Base-by-base conservation (phyloP, 179 eudicot genomes). In the Beta lomatogona region DNA sequence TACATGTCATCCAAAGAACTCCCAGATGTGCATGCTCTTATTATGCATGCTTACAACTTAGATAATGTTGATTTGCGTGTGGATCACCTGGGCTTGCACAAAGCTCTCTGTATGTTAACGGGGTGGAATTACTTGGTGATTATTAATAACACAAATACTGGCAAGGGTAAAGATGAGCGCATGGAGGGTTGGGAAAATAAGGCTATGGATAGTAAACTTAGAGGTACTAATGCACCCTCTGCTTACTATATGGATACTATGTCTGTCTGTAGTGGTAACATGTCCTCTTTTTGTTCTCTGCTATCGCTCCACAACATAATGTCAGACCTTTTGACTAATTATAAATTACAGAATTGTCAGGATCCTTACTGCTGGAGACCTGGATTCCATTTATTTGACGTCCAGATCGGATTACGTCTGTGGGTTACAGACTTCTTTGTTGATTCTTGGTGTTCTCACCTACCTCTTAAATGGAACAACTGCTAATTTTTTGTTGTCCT, bases 1-100 rank as follows among this genome's bases (percentile, higher is more conserved):
- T 84, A 89, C 98, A 96, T 98, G 97, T 91, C 98, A 67, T 85
- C 97, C 67, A 91, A 93, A 88, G 92, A 89, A 73, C 91, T 94
- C 82, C 95, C 92, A 71, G 97, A 96, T 87, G 86, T 92, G 88
- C 99, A 95, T 89, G 79, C 85, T 80, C 97, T 94, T 86, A 82
- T 94, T 84, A 87, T 96, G 96, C 99, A 96, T 77, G 77, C 95
- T 21, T 92, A 91, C 97, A 84, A 86, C 93, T 83, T 94, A 75
- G 96, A 94, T 71, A 91, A 79, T 79, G 85, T 88, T 80, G 93
- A 91, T 70, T 80, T 83, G 83, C 89, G 87, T 80, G 90, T 88
- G 91, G 97, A 96, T 84, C 99, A 96, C 84, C 85, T 94, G 90
- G 99, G 97, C 74, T 91, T 96, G 58, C 99, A 96, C 90, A 94